A percentile compares a stretch with the other conserved stretches of the same genome.
Evolutionary conservation across 352 stramenopile species (phyloP).

Genomic region (Globisporangium heterothallicum): DNA sequence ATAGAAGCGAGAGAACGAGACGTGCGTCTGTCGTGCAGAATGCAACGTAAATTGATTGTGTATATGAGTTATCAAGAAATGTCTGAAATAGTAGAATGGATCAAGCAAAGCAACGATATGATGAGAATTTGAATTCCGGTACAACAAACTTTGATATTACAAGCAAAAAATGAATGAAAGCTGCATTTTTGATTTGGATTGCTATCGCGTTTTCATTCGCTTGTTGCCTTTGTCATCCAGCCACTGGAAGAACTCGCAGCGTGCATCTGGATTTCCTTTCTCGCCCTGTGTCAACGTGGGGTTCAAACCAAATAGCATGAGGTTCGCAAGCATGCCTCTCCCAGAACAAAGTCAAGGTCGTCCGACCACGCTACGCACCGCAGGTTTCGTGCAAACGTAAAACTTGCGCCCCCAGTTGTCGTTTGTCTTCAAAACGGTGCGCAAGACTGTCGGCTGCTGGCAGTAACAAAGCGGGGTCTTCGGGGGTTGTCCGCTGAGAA

Average conservation of each 20-base stretch:
- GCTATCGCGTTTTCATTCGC: neutral
- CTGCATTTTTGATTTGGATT: neutral
- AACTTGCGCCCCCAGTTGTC: conserved; percentile 84
- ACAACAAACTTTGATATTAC: neutral
- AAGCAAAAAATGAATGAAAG: too few relatives aligned
- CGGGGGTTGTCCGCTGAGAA: conserved; percentile 56
- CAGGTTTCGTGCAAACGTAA: conserved; percentile 81
- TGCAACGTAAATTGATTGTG: neutral
- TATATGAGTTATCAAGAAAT: neutral
- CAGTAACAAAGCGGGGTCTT: conserved; percentile 65
- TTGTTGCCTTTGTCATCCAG: conserved; percentile 26
- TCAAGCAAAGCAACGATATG: too few relatives aligned
- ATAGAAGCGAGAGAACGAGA: neutral
- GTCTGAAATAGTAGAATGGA: neutral
- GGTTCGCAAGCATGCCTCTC: neutral
- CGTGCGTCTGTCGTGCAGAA: neutral
- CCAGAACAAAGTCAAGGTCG: neutral
- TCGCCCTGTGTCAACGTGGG: conserved; percentile 54
- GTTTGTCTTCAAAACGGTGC: conserved; percentile 71
- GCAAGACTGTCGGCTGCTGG: conserved; percentile 59
- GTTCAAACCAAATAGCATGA: neutral
- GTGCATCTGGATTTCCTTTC: conserved; percentile 62
- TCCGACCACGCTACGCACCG: conserved; percentile 22
- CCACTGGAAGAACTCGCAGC: conserved; percentile 88
- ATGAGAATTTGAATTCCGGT: neutral